These are phyloP conservation scores for Coprinopsis marcescibilis DNA, from an alignment of 768 basidiomycete genomes.

Conservation along the genomic window DNA sequence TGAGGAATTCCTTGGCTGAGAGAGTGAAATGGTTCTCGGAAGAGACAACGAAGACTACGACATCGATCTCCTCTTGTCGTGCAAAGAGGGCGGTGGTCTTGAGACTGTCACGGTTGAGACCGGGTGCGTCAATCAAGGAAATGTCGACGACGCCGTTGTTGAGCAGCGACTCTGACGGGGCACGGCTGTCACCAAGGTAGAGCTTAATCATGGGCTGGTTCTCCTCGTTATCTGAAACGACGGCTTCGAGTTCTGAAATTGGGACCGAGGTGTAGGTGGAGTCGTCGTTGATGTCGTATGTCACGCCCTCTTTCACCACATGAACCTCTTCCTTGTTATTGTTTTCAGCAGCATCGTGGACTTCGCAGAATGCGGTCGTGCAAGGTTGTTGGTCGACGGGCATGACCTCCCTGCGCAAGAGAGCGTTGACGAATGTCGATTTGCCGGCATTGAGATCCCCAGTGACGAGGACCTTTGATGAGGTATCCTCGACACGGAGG, in stretches of 20 bases:
- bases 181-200: constrained; percentile 79
- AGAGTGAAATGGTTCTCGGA: constrained; percentile 99
- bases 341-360: constrained; percentile 85
- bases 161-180: constrained; percentile 76
- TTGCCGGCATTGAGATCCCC: constrained; percentile 98
- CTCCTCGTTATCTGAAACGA: constrained; percentile 68
- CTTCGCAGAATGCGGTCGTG: constrained; percentile 96
- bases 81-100: constrained; percentile 95
- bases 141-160: constrained; percentile 97
- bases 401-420: constrained; percentile 87
- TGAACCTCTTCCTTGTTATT: constrained; percentile 81
- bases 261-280: constrained; percentile 68
- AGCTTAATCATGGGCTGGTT: constrained; percentile 72
- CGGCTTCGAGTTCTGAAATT: constrained; percentile 68
- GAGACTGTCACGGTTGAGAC: constrained; percentile 90
- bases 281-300: constrained; percentile 66
- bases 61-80: constrained; percentile 96
- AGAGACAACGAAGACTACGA: constrained; percentile 95
- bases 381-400: constrained; percentile 98
- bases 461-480: constrained; percentile 94
- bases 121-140: constrained; percentile 96
- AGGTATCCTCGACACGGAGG: constrained; percentile 82
- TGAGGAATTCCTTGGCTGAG: constrained; percentile 90
- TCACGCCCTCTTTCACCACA: constrained; percentile 58
- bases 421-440: constrained; percentile 95